Base-by-base conservation (phyloP, 2,329 filamentous ascomycete species). In the Cercospora sojina region DNA sequence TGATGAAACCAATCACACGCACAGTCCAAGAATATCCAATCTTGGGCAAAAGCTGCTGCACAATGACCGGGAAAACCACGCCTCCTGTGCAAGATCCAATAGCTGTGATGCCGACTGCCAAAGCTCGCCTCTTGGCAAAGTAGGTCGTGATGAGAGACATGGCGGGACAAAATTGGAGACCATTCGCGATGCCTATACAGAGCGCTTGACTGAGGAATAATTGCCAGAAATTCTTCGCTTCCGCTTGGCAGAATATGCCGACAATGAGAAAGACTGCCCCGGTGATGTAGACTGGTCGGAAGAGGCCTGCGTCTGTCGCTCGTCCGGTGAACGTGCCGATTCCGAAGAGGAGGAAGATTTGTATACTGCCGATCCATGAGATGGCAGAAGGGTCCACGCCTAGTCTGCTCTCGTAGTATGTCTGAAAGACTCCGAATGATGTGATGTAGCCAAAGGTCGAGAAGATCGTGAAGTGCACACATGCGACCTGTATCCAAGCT, bases 81-180 rank as follows among this genome's bases (percentile, higher is more conserved):
- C 84, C 86, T 2, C 85, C 86, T 5, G 86, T 80, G 12, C 84
- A 85, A 31, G 84, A 86, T 1, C 88, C 88, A 7, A 83, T 82
- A 2, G 87, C 86, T 2, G 85, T 84, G 5, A 90, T 72, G 0
- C 87, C 87, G 31, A 89, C 83, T 1, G 86, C 87, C 27, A 90
- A 77, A 0, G 83, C 83, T 62, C 86, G 80, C 67, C 80, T 84
- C 59, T 80, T 80, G 27, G 80, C 80, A 73, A 91, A 91, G 72
- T 91, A 91, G 2, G 89, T 90, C 9, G 88, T 85, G 1, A 91
- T 78, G 1, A 90, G 83, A 1, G 88, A 85, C 53, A 92, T 82
- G 41, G 84, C 81, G 0, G 90, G 87, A 58, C 87, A 85, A 76
- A 90, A 91, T 3, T 91, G 77, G 62, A 83, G 85, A 1, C 88